Conservation (phyloP, 2,329 filamentous ascomycete genomes). For the Didymella arachidicola region DNA sequence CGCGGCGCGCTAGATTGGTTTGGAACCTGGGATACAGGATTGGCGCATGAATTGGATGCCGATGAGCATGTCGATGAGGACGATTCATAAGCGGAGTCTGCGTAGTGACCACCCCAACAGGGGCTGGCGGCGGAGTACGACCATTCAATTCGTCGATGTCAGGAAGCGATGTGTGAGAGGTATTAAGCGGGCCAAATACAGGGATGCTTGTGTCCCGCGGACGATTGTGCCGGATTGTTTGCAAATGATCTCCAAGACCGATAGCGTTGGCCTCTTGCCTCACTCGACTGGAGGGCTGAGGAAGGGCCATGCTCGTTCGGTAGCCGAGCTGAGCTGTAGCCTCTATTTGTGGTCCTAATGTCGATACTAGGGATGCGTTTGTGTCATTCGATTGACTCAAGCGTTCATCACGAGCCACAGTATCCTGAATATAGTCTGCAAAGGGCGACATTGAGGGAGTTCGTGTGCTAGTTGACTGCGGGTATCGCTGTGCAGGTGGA, state of each 20-base stretch:
- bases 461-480: no score
- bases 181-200: background rate
- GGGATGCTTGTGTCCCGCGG: background rate
- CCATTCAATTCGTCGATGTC: background rate
- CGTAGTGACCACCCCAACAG: background rate
- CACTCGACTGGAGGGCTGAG: background rate
- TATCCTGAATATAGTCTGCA: background rate
- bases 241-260: background rate
- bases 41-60: background rate
- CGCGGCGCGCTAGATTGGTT: background rate
- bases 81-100: background rate
- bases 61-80: background rate
- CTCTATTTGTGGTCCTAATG: background rate
- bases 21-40: background rate
- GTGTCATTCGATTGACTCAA: background rate
- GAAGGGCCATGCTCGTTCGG: background rate
- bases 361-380: background rate
- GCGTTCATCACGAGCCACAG: background rate
- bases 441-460: background rate
- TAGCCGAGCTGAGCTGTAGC: background rate
- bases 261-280: background rate
- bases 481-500: background rate
- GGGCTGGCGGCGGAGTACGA: background rate
- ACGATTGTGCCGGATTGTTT: background rate
- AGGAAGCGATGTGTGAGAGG: background rate